phyloP scores from a whole-genome alignment of 2,329 filamentous ascomycete genomes.

The Colletotrichum coccodes region DNA sequence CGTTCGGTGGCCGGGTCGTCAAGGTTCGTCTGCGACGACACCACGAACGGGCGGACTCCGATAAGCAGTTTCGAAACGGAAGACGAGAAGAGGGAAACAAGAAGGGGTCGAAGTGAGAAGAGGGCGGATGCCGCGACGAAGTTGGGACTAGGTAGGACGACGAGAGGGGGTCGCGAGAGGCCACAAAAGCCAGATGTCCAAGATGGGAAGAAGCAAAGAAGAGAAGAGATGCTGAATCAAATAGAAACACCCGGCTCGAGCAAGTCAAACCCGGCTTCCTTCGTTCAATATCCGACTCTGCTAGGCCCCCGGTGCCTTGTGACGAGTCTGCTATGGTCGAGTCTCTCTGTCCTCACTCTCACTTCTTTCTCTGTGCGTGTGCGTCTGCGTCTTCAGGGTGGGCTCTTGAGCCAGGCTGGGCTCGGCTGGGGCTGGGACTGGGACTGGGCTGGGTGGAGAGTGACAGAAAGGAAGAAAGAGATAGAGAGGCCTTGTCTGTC shows the following conservation, averaged over 20 bases:
- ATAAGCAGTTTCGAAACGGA: background rate
- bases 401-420: conserved; percentile 8
- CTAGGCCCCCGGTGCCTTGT: conserved; percentile 21
- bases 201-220: background rate
- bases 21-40: background rate
- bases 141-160: background rate
- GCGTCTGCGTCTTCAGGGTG: conserved; percentile 9
- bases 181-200: background rate
- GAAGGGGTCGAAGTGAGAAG: background rate
- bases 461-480: background rate
- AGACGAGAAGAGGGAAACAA: background rate
- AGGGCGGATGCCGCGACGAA: background rate
- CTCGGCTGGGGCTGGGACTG: conserved; percentile 10
- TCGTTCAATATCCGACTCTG: conserved; percentile 21
- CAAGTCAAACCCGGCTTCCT: conserved; percentile 11
- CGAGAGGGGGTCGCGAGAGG: background rate
- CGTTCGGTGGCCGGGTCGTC: background rate
- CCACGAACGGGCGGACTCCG: background rate
- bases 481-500: conserved; percentile 10
- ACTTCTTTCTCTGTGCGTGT: background rate
- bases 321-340: conserved; percentile 17
- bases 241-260: conserved; percentile 18
- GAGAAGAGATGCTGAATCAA: conserved; percentile 7
- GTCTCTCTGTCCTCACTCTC: conserved; percentile 7
- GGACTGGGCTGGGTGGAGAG: conserved; percentile 3